These are phyloP conservation scores for Luffa acutangula DNA, from an alignment of 306 rosid species.

Conservation along the genomic window DNA sequence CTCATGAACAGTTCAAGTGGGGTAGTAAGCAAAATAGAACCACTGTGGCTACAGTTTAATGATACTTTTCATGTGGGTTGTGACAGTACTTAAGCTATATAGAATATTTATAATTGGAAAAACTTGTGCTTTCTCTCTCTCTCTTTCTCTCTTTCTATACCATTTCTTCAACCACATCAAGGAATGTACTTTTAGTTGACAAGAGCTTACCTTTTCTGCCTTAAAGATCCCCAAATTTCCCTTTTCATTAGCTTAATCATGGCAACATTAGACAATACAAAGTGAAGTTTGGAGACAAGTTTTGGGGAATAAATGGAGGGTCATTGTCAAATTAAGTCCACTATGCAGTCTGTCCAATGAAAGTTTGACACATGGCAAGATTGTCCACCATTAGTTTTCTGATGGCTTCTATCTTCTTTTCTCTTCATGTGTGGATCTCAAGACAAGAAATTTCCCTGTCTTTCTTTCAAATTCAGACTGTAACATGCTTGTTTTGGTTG, in stretches of 20 bases:
- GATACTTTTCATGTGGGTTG: not conserved
- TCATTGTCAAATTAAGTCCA: not conserved
- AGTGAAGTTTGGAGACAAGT: not conserved
- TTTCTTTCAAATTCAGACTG: not conserved
- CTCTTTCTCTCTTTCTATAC: not conserved
- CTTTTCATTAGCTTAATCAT: constrained; percentile 2
- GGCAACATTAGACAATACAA: not conserved
- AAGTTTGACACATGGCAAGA: not conserved
- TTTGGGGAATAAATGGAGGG: not conserved
- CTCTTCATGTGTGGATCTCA: not conserved
- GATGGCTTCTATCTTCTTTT: not conserved
- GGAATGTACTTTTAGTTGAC: not conserved
- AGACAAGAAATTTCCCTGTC: not conserved
- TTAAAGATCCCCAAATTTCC: not conserved
- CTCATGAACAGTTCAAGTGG: constrained; percentile 8
- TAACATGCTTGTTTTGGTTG: not conserved
- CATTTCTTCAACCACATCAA: not conserved
- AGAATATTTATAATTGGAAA: not conserved
- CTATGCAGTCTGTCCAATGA: not conserved
- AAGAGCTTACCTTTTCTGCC: not conserved
- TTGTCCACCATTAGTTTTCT: not conserved
- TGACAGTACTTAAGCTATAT: not conserved
- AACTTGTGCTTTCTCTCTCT: not conserved
- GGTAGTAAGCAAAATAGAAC: not conserved
- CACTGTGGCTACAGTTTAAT: not conserved